Evolutionary conservation across 345 rosid species (phyloP).

Genomic region (Eucalyptus tenuipes): DNA sequence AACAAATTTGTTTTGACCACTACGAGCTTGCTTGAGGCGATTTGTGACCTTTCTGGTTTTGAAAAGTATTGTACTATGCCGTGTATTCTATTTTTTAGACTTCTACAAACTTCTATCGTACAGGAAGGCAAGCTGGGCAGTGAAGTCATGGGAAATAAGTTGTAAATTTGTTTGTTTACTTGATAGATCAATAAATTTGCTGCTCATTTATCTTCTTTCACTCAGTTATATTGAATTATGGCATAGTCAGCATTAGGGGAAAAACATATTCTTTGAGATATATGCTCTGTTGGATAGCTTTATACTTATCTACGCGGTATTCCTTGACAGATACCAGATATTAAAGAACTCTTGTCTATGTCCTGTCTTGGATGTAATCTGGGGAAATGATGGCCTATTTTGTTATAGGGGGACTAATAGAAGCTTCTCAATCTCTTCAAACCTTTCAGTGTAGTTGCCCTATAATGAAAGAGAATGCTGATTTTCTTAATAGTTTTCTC

Average conservation of each 20-base stretch:
- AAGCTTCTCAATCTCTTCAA: neutral
- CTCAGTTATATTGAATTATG: neutral
- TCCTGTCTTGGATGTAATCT: neutral
- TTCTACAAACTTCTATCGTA: neutral
- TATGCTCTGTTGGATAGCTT: neutral
- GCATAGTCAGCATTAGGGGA: neutral
- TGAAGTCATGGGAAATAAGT: neutral
- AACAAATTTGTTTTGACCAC: neutral
- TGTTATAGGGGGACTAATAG: neutral
- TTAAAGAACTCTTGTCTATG: neutral
- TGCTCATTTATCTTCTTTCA: neutral
- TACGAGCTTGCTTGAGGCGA: neutral
- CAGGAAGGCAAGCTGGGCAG: neutral
- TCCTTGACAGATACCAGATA: neutral
- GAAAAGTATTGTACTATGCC: neutral
- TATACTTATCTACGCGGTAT: neutral
- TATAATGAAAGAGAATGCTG: neutral
- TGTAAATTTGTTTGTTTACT: neutral
- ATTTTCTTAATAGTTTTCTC: neutral
- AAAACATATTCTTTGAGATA: neutral
- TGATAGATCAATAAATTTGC: neutral
- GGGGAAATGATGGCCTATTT: neutral
- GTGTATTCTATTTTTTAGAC: neutral
- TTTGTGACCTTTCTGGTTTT: neutral
- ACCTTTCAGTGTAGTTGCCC: neutral